These are phyloP conservation scores for Stromatinia cepivora DNA, from an alignment of 2,329 filamentous ascomycete species.

Conservation along the genomic window DNA sequence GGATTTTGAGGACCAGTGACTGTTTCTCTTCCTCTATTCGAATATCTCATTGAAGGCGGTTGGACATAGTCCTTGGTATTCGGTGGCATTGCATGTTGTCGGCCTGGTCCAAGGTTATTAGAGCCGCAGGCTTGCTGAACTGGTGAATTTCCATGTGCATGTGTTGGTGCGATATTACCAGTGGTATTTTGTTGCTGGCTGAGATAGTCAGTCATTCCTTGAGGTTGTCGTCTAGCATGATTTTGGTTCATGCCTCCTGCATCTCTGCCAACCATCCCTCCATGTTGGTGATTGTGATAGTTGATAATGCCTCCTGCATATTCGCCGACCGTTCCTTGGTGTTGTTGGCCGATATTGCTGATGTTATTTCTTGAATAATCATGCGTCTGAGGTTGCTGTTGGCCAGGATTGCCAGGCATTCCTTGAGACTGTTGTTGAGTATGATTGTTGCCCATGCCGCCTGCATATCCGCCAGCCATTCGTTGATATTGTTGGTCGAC, in stretches of 20 bases:
- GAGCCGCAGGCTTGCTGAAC: background rate
- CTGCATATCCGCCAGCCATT: no score
- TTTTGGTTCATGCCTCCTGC: background rate
- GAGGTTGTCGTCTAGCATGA: background rate
- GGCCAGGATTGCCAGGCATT: background rate
- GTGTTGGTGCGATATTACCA: background rate
- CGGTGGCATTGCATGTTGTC: background rate
- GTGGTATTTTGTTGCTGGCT: background rate
- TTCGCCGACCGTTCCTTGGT: no score
- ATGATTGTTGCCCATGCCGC: background rate
- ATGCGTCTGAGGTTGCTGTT: no score
- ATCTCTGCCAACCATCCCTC: no score
- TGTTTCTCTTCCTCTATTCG: background rate
- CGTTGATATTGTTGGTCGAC: background rate
- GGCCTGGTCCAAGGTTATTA: background rate
- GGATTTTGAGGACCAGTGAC: background rate
- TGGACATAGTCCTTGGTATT: background rate
- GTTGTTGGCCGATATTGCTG: no score
- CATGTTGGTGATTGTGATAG: no score
- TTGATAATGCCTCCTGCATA: no score
- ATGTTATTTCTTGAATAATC: no score
- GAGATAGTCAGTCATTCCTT: background rate
- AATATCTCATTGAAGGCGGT: background rate
- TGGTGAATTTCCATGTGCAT: background rate
- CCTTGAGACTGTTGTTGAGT: background rate